phyloP scores from a whole-genome alignment of 192 early-diverging fungal genomes.

The Dissophora globulifera region DNA sequence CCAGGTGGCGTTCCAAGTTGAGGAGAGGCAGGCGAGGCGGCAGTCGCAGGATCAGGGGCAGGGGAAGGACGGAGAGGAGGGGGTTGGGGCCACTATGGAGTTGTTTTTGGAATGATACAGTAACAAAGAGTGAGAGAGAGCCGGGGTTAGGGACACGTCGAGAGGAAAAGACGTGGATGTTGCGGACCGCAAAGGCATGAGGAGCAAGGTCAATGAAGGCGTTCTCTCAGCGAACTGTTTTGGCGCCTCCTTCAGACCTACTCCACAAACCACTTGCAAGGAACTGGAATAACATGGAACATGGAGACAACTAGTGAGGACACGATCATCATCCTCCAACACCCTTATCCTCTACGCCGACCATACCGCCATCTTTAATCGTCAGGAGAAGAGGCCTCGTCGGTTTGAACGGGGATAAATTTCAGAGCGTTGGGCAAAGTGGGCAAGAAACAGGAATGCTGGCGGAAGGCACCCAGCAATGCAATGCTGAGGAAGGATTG shows the following conservation, averaged over 20 bases:
- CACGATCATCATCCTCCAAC: too few relatives aligned
- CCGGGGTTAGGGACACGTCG: too few relatives aligned
- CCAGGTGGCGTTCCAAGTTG: too few relatives aligned
- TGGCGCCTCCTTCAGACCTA: not conserved
- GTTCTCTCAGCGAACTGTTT: too few relatives aligned
- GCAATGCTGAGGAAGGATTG: too few relatives aligned
- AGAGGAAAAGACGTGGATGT: too few relatives aligned
- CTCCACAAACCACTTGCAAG: not conserved
- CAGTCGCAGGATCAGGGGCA: too few relatives aligned
- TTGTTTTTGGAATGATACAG: not conserved
- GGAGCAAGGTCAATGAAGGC: too few relatives aligned
- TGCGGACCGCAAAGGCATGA: not conserved
- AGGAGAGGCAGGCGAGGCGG: not conserved
- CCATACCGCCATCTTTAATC: slow-evolving; percentile 14
- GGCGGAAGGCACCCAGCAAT: too few relatives aligned
- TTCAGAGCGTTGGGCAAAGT: not conserved
- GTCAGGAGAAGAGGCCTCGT: not conserved
- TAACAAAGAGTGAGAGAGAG: not conserved
- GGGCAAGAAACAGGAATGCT: too few relatives aligned
- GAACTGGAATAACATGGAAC: slow-evolving; percentile 11
- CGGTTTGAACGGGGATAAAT: slow-evolving; percentile 25
- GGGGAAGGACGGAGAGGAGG: too few relatives aligned
- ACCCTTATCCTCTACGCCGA: slow-evolving; percentile 20
- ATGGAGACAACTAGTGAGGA: not conserved
- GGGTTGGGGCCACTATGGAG: not conserved